phyloP scores from a whole-genome alignment of 495 filamentous ascomycete genomes.

The Umbilicaria muhlenbergii region DNA sequence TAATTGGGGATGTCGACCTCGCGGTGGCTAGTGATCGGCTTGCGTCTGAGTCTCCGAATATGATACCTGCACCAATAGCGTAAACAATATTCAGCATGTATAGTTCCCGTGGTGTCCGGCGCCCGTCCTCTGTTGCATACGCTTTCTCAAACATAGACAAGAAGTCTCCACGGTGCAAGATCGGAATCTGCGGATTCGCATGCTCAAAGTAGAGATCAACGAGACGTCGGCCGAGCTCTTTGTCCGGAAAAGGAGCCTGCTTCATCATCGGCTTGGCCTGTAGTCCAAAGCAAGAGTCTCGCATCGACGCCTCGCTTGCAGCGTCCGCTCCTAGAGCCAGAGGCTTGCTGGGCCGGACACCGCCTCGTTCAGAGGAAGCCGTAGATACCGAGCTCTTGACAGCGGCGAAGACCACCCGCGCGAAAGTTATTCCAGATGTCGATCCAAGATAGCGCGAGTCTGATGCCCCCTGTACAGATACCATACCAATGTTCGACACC shows the following conservation, averaged over 20 bases:
- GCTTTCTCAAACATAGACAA: conserved; percentile 67
- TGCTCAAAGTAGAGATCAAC: conserved; percentile 84
- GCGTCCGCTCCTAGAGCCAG: conserved; percentile 29
- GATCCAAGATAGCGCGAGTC: conserved; percentile 73
- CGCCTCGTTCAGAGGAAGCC: conserved; percentile 40
- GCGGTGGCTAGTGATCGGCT: conserved; percentile 21
- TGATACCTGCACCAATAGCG: conserved; percentile 87
- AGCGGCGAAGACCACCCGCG: conserved; percentile 83
- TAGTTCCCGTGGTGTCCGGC: conserved; percentile 64
- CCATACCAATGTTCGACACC: conserved; percentile 62
- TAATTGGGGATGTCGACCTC: conserved; percentile 19
- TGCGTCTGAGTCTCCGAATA: conserved; percentile 49
- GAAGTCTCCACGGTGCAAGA: conserved; percentile 77
- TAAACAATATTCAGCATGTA: conserved; percentile 97
- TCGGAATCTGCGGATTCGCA: conserved; percentile 89
- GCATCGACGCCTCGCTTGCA: conserved; percentile 53
- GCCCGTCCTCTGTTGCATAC: conserved; percentile 51
- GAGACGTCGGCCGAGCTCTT: conserved; percentile 51
- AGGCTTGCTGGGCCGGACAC: conserved; percentile 32
- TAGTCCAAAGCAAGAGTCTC: conserved; percentile 88
- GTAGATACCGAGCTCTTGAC: conserved; percentile 65
- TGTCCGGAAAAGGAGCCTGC: conserved; percentile 71
- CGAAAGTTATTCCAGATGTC: conserved; percentile 86
- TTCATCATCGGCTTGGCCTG: conserved; percentile 79
- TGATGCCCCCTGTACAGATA: conserved; percentile 58